A percentile compares a stretch with the other conserved stretches of the same genome.
Conservation (phyloP, 176 grass and related monocot genomes). For the Avena insularis region DNA sequence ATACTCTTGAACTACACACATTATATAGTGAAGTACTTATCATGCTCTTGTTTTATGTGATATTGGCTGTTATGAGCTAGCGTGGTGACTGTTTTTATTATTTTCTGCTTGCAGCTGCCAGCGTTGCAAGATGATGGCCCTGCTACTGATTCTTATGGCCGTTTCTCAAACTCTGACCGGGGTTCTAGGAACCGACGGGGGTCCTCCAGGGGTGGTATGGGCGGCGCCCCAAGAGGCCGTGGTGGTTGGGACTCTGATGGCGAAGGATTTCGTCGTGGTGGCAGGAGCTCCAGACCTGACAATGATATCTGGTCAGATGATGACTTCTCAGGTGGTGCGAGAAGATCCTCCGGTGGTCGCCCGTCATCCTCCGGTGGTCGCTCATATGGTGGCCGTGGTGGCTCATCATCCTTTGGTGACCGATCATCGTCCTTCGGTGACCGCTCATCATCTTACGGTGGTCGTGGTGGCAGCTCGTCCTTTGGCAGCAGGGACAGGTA, state of each 20-base stretch:
- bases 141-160: constrained; percentile 69
- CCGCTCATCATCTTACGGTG: constrained; percentile 53
- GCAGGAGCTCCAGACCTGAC: constrained; percentile 61
- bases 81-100: constrained; percentile 33
- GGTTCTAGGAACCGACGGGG: constrained; percentile 53
- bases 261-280: constrained; percentile 69
- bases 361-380: constrained; percentile 44
- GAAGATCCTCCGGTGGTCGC: constrained; percentile 54
- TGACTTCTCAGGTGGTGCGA: constrained; percentile 54
- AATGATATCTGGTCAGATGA: constrained; percentile 63
- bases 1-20: not conserved
- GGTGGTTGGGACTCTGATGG: constrained; percentile 57
- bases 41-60: constrained; percentile 17
- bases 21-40: not conserved
- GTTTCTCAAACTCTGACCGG: constrained; percentile 71
- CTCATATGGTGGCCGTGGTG: constrained; percentile 36
- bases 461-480: constrained; percentile 27
- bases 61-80: constrained; percentile 20
- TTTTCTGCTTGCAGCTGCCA: constrained; percentile 74
- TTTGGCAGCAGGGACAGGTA: constrained; percentile 73
- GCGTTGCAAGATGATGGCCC: constrained; percentile 93
- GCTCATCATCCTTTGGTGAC: constrained; percentile 2
- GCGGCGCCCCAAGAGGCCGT: constrained; percentile 48
- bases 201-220: constrained; percentile 50
- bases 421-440: constrained; percentile 17